Conservation (phyloP, 108 stramenopile genomes). For the Fragilariopsis cylindrus region DNA sequence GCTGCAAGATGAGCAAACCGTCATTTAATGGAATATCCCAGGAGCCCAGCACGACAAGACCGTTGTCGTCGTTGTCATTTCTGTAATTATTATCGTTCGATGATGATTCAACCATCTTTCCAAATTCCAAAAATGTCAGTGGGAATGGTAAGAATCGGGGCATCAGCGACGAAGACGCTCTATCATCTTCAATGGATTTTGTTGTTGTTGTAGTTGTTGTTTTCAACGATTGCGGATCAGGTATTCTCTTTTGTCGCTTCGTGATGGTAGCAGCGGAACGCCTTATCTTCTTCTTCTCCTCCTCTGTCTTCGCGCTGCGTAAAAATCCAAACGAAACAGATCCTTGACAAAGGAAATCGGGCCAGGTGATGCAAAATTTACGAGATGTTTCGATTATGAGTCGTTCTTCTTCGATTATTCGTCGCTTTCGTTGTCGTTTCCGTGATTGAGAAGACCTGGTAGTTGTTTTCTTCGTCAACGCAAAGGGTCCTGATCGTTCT, state of each 20-base stretch:
- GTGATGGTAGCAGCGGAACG: too few species aligned
- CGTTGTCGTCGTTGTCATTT: background rate
- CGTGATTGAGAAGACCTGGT: background rate
- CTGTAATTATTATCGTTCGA: background rate
- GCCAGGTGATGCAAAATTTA: conserved; percentile 22
- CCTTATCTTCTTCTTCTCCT: background rate
- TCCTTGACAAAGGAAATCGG: conserved; percentile 23
- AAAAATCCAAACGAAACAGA: conserved; percentile 21
- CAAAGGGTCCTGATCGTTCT: conserved; percentile 20
- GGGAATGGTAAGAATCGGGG: conserved; percentile 9
- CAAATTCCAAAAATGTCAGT: conserved; percentile 9
- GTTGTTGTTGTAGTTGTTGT: too few species aligned
- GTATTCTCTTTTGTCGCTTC: background rate
- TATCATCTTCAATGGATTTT: too few species aligned
- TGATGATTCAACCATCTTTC: conserved; percentile 8
- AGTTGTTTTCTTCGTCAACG: background rate
- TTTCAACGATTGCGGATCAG: too few species aligned
- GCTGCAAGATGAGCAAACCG: background rate
- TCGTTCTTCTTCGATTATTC: conserved; percentile 1
- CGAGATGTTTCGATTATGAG: conserved; percentile 16
- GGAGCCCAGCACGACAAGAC: conserved; percentile 5
- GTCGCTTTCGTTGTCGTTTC: background rate
- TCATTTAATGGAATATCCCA: conserved; percentile 18
- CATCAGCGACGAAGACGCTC: conserved; percentile 5
- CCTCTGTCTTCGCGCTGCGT: conserved; percentile 2